Evolutionary conservation across 164 flowering plant genomes (phyloP).

Genomic region (Vitis rotundifolia): DNA sequence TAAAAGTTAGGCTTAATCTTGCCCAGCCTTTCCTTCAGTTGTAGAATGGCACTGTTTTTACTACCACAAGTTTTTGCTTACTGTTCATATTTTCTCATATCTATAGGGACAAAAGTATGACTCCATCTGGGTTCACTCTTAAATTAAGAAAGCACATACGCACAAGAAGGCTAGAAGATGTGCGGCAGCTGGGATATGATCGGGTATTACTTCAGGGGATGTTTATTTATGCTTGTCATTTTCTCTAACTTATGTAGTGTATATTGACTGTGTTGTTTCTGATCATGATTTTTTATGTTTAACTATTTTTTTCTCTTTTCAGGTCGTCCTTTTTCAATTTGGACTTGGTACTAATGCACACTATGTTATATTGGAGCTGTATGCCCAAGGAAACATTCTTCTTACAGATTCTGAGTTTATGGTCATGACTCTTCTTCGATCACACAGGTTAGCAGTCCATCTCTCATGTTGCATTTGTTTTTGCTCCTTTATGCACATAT

Average conservation of each 20-base stretch:
- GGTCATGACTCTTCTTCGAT: slow-evolving; percentile 93
- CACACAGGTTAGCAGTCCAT: slow-evolving; percentile 67
- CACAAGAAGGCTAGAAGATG: slow-evolving; percentile 96
- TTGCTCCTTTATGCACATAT: not conserved
- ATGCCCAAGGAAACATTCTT: slow-evolving; percentile 92
- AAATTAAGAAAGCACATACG: slow-evolving; percentile 93
- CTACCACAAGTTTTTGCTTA: not conserved
- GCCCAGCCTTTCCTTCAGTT: not conserved
- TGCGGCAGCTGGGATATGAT: slow-evolving; percentile 97
- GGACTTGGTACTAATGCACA: slow-evolving; percentile 87
- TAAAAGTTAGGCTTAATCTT: no score
- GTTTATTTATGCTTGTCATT: not conserved
- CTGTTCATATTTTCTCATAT: slow-evolving; percentile 16
- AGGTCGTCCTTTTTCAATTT: slow-evolving; percentile 92
- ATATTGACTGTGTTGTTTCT: not conserved
- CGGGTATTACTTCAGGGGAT: slow-evolving; percentile 47
- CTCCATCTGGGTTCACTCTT: slow-evolving; percentile 95
- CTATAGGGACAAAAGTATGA: slow-evolving; percentile 84
- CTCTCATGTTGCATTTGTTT: not conserved
- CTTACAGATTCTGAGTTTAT: slow-evolving; percentile 81
- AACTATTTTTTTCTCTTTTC: slow-evolving; percentile 1
- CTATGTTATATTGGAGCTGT: slow-evolving; percentile 88
- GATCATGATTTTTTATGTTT: not conserved
- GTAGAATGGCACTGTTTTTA: not conserved
- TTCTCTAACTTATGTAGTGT: not conserved